Base-by-base conservation (phyloP, 2,329 filamentous ascomycete species). In the Coniochaeta sp. region DNA sequence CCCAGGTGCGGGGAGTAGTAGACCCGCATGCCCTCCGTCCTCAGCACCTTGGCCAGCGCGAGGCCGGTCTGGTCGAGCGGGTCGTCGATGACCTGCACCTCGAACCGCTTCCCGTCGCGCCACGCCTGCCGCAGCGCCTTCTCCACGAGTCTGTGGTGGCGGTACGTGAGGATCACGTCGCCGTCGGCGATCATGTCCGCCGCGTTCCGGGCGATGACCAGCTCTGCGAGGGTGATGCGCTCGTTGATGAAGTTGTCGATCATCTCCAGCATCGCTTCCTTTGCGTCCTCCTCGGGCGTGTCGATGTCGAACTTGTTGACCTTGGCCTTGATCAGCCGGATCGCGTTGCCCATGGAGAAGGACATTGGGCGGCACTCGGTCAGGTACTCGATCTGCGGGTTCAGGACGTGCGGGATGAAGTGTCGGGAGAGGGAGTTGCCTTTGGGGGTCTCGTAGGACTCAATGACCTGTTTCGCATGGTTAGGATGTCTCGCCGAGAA, bases 291-390 rank as follows among this genome's bases (percentile, higher is more conserved):
- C 71, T 99, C 93, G 32, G 90, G 86, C 1, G 89, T 84, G 66
- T 93, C 89, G 44, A 93, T 91, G 68, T 97, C 92, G 61, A 97
- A 88, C 67, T 91, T 91, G 68, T 91, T 89, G 70, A 99, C 93
- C 69, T 91, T 86, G 55, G 96, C 85, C 79, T 99, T 99, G 57
- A 99, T 82, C 81, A 92, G 93, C 59, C 95, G 86, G 71, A 99
- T 96, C 38, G 92, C 92, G 73, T 98, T 99, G 62, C 95, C 95
- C 88, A 98, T 96, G 63, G 91, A 91, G 74, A 96, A 95, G 65
- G 91, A 96, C 76, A 99, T 90, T 36, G 95, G 93, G n/a, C 95
- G 88, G 70, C 93, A 97, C 66, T 91, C 91, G 62, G 91, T 90
- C 62, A 99, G 83, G 71, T 96, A 97, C 65, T 96, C 92, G 70